phyloP scores from a whole-genome alignment of 805 yeast species.

The Metschnikowia vanudenii region DNA sequence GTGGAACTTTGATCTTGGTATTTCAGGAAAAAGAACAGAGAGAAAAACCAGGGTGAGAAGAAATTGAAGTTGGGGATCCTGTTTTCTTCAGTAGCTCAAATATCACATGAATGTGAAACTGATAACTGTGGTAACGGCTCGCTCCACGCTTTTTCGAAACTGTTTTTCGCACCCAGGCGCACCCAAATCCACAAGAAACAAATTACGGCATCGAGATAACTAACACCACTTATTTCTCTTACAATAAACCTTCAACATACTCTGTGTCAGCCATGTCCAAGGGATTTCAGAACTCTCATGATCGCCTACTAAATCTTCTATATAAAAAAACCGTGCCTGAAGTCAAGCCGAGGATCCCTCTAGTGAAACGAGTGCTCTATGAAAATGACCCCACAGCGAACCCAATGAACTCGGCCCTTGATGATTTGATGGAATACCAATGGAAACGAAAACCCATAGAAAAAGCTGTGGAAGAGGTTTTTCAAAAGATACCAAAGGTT shows the following conservation, averaged over 20 bases:
- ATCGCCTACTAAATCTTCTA: constrained; percentile 30
- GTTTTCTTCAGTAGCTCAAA: too few species aligned
- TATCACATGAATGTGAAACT: too few species aligned
- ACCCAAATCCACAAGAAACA: neutral
- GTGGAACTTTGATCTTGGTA: too few species aligned
- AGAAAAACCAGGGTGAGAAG: too few species aligned
- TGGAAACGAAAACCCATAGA: constrained; percentile 32
- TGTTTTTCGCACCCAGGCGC: too few species aligned
- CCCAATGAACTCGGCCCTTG: constrained; percentile 24
- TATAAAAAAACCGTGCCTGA: constrained; percentile 31
- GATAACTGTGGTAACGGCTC: too few species aligned
- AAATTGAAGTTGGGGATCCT: too few species aligned
- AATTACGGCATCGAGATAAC: neutral
- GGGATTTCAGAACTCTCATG: constrained; percentile 15
- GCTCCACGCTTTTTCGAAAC: too few species aligned
- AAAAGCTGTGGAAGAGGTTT: constrained; percentile 26
- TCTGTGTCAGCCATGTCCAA: constrained; percentile 1
- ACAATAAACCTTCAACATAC: neutral
- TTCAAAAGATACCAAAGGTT: constrained; percentile 6
- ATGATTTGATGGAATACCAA: constrained; percentile 28
- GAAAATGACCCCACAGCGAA: constrained; percentile 15
- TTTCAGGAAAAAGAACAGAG: too few species aligned
- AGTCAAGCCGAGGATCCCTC: constrained; percentile 28
- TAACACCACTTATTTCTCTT: neutral
- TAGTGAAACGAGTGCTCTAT: constrained; percentile 29